Base-by-base conservation (phyloP, 2,329 filamentous ascomycete genomes). In the Apiospora koreana region DNA sequence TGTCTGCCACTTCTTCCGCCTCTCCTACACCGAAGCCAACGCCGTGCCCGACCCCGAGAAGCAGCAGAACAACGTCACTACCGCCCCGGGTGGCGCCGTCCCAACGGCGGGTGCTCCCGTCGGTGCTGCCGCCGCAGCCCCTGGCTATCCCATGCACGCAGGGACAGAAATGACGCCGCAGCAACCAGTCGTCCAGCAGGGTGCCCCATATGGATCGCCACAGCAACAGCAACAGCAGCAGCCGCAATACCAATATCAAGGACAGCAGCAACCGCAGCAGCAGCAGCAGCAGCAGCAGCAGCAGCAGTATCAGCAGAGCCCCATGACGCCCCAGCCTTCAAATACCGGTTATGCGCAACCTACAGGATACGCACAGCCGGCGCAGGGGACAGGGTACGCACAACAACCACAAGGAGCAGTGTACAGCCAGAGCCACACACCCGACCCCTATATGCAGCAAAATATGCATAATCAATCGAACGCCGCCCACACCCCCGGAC, bases 1-100 rank as follows among this genome's bases (percentile, higher is more conserved):
- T 58, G 77, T 79, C 18, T 75, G 76, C 67, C 78, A 80, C 72
- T 75, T 71, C 71, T 79, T 78, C 74, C 77, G 78, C 62, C 74
- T 78, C 14, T 75, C 76, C 2, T 75, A 75, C 66, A 38, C 42
- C 45, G 43, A 38, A 18, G 28, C 66, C 43, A 38, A 45, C 64
- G 70, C 69, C 42, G 68, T 73, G 65, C 46, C 45, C 66, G 28
- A 38, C 42, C 65, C 64, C 38, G 77, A 78, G 48, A 71, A 73
- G 23, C 76, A 78, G 72, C 79, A 78, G 72, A 62, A 65, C 25
- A 42, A 68, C 12, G 58, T 43, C 31, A 50, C 10, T 31, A 18
- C 23, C 68, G 35, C 35, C 8, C 8, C 35, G 4, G 10, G 21
- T 67, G 35, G 28, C 35, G 21, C 43, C 25, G 25, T 41, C 68